A percentile compares a stretch with the other conserved stretches of the same genome.
Conservation (phyloP, 1,284 basidiomycete genomes). For the Apiotrichum mycotoxinovorans region DNA sequence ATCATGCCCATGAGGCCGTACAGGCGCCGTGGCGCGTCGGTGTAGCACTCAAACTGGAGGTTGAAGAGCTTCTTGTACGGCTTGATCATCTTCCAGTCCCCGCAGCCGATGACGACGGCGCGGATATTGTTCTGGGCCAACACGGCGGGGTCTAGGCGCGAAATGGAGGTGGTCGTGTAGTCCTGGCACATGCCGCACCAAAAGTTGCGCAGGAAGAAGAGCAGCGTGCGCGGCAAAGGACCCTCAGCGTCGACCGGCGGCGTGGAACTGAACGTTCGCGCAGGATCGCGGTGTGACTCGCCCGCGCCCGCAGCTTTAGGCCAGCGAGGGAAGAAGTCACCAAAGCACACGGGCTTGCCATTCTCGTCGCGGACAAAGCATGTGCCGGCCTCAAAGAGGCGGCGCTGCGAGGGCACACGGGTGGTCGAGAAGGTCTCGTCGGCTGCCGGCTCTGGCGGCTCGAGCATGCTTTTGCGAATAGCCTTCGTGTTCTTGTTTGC, state of each 20-base stretch:
- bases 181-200: conserved; percentile 51
- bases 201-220: conserved; percentile 47
- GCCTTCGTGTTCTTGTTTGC: not conserved
- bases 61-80: conserved; percentile 41
- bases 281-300: too few species aligned
- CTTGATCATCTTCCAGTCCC: conserved; percentile 48
- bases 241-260: not conserved
- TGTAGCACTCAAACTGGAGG: conserved; percentile 42
- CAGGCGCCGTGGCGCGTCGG: conserved; percentile 38
- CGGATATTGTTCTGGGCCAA: conserved; percentile 38
- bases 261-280: too few species aligned
- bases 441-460: conserved; percentile 9
- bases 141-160: conserved; percentile 37
- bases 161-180: conserved; percentile 42
- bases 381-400: conserved; percentile 39
- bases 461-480: conserved; percentile 5
- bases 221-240: conserved; percentile 25
- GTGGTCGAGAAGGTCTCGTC: conserved; percentile 32
- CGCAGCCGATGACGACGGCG: conserved; percentile 42
- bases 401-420: conserved; percentile 28
- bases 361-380: conserved; percentile 39
- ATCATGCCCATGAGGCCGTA: conserved; percentile 45
- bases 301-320: too few species aligned
- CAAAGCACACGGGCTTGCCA: conserved; percentile 37
- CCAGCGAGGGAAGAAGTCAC: conserved; percentile 33